Base-by-base conservation (phyloP, 169 alveolate species). In the Neospora caninum region DNA sequence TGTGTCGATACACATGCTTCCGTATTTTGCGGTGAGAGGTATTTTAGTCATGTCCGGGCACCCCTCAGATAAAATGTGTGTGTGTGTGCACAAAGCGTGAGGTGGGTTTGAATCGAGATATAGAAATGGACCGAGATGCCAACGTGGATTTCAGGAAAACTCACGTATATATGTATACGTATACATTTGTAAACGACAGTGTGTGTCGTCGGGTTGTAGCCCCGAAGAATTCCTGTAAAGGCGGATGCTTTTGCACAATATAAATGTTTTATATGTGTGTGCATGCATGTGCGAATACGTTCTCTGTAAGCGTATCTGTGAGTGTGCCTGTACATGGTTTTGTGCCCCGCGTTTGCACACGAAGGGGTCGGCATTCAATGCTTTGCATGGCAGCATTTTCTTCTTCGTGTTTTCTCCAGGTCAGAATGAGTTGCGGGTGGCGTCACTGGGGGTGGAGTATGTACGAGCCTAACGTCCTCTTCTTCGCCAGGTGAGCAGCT, bases 381-480 rank as follows among this genome's bases (percentile, higher is more conserved):
- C n/a, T n/a, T n/a, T n/a, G n/a, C n/a, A n/a, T n/a, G n/a, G n/a
- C n/a, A n/a, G n/a, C n/a, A n/a, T n/a, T n/a, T 70, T 9, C 38
- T 16, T 6, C 45, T 78, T n/a, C 86, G 27, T 10, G 9, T 38
- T 16, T 43, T 69, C 18, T n/a, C 1, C 89, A 82, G 89, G 39
- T 82, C 38, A 22, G 89, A 38, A 82, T 82, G 89, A 82, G 89
- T 49, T 42, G 69, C 34, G 89, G 89, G 36, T 82, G 89, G 89
- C n/a, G n/a, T 2, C 89, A 82, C 89, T 31, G 89, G 25, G 89
- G 89, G 7, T 82, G 89, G 89, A 82, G 89, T 31, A 22, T 16
- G 31, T 82, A 82, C 89, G 89, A 82, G 89, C 89, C 89, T 0
- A 39, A 82, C 41, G 89, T 82, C 41, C 64, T 82, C 41, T 42